Percentiles rank a stretch among this genome's conserved stretches.
These are phyloP conservation scores for Russula dissimulans DNA, from an alignment of 768 basidiomycete genomes.

Conservation along the genomic window DNA sequence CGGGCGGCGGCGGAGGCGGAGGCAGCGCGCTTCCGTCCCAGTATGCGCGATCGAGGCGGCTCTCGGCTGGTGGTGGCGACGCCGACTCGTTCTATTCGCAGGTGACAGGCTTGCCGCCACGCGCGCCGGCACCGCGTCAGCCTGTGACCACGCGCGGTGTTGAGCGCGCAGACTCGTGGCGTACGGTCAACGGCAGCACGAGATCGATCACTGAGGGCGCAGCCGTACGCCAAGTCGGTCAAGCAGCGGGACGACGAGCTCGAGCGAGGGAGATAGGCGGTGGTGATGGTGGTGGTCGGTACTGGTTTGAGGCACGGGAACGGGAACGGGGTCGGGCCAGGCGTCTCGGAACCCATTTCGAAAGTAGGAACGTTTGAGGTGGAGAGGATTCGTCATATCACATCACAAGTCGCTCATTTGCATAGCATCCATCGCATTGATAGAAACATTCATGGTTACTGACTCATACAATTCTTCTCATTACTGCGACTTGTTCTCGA, in stretches of 20 bases:
- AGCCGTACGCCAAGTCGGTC: conserved; percentile 46
- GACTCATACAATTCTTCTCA: too few species aligned
- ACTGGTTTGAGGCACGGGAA: not conserved
- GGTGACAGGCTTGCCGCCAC: conserved; percentile 52
- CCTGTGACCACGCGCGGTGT: conserved; percentile 36
- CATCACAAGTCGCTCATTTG: too few species aligned
- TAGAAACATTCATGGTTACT: too few species aligned
- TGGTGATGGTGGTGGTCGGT: not conserved
- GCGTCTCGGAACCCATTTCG: conserved; percentile 7
- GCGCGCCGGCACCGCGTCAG: conserved; percentile 62
- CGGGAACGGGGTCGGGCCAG: not conserved
- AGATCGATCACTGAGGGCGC: conserved; percentile 43
- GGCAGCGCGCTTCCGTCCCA: not conserved
- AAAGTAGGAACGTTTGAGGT: not conserved
- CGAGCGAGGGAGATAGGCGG: too few species aligned
- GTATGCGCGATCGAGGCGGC: conserved; percentile 15
- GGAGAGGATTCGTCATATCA: too few species aligned
- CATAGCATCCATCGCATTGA: too few species aligned
- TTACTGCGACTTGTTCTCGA: too few species aligned
- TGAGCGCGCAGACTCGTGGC: conserved; percentile 32
- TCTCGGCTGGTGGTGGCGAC: conserved; percentile 29
- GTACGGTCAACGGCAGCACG: conserved; percentile 34
- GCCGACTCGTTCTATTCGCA: conserved; percentile 60
- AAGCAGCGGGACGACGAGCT: conserved; percentile 17
- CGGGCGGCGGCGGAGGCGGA: too few species aligned